Percentiles rank a stretch among this genome's conserved stretches.
phyloP scores from a whole-genome alignment of 768 basidiomycete species.

The Phaffia tasmanica region DNA sequence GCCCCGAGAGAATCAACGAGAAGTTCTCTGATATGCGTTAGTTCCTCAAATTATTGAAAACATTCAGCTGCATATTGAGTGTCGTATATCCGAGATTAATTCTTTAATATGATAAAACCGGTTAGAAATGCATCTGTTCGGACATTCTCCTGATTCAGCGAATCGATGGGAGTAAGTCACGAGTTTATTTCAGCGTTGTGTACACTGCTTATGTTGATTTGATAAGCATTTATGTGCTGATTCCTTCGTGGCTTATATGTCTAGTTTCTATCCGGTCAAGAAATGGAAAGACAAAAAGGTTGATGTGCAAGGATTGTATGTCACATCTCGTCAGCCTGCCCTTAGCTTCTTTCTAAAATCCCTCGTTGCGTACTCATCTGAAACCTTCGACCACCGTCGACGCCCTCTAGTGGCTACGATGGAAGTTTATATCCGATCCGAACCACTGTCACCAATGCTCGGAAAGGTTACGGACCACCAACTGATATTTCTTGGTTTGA shows the following conservation, averaged over 20 bases:
- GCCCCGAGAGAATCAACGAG: not conserved
- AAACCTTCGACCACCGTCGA: too few species aligned
- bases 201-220: too few species aligned
- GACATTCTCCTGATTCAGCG: conserved; percentile 20
- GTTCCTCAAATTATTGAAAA: not conserved
- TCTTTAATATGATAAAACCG: not conserved
- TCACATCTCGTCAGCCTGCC: not conserved
- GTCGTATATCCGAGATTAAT: too few species aligned
- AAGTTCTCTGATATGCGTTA: conserved; percentile 3
- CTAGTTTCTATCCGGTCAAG: conserved; percentile 7
- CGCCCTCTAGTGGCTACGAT: not conserved
- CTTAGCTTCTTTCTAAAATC: not conserved
- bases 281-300: conserved; percentile 15
- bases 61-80: not conserved
- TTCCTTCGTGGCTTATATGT: too few species aligned
- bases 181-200: too few species aligned
- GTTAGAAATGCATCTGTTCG: conserved; percentile 22
- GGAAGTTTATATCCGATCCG: conserved; percentile 23
- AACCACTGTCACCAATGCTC: conserved; percentile 20
- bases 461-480: not conserved
- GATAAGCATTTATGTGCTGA: too few species aligned
- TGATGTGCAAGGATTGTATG: conserved; percentile 18
- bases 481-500: conserved; percentile 14
- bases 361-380: too few species aligned
- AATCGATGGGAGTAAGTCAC: conserved; percentile 17